Percentiles rank a stretch among this genome's conserved stretches.
These are phyloP conservation scores for Colletotrichum musicola DNA, from an alignment of 2,329 filamentous ascomycete genomes.

Conservation along the genomic window DNA sequence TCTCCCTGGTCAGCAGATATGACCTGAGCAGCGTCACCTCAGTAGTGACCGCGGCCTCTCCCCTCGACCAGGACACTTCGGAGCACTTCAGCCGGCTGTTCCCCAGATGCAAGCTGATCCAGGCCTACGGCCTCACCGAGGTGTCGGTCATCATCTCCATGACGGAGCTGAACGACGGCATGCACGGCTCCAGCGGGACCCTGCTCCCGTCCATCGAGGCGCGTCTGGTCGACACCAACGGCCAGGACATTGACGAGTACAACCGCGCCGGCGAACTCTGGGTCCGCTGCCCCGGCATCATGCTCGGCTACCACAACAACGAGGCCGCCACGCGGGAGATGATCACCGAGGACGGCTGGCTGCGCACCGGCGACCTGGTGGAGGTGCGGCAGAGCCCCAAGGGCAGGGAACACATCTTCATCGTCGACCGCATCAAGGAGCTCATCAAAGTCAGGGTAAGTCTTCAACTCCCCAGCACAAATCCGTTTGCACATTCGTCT, in stretches of 20 bases:
- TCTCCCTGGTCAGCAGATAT: slow-evolving; percentile 67
- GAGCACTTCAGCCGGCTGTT: slow-evolving; percentile 71
- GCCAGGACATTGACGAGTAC: not conserved
- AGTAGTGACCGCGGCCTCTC: slow-evolving; percentile 83
- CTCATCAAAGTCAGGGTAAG: slow-evolving; percentile 74
- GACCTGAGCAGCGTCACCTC: slow-evolving; percentile 76
- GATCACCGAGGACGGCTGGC: slow-evolving; percentile 42
- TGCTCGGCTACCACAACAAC: slow-evolving; percentile 34
- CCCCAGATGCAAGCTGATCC: slow-evolving; percentile 73
- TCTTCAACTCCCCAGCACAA: not conserved
- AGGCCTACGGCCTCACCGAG: slow-evolving; percentile 71
- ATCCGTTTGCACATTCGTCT: too few species aligned
- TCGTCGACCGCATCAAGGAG: slow-evolving; percentile 43
- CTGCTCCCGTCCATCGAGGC: not conserved
- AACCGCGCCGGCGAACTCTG: slow-evolving; percentile 28
- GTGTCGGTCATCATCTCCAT: not conserved
- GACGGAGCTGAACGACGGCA: not conserved
- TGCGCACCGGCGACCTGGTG: slow-evolving; percentile 73
- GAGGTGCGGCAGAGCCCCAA: slow-evolving; percentile 72
- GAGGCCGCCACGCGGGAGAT: slow-evolving; percentile 39
- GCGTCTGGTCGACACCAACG: not conserved
- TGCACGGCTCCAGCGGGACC: not conserved
- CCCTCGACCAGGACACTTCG: slow-evolving; percentile 79
- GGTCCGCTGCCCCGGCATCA: slow-evolving; percentile 19
- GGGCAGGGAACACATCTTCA: slow-evolving; percentile 56